phyloP scores from a whole-genome alignment of 176 grass and related monocot species.

The Pharus latifolius region DNA sequence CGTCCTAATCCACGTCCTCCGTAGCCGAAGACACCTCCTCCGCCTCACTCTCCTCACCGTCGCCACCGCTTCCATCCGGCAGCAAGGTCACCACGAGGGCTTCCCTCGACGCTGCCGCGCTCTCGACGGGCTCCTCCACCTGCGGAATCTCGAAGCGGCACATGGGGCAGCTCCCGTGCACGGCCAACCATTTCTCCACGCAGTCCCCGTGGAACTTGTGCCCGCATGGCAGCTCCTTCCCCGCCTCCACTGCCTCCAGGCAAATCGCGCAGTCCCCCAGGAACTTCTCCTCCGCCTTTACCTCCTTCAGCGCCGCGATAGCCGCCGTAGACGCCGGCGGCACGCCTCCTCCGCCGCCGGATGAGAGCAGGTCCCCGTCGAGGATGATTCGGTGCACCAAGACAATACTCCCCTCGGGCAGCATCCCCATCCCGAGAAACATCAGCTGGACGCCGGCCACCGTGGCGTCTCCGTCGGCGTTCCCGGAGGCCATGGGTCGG shows the following conservation, averaged over 20 bases:
- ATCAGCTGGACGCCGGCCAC: no score
- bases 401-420: background rate
- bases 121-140: conserved; percentile 3
- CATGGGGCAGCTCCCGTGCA: conserved; percentile 40
- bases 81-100: no score
- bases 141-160: conserved; percentile 35
- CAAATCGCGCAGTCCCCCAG: conserved; percentile 31
- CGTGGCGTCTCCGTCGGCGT: no score
- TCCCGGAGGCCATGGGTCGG: no score
- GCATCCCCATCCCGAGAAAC: no score
- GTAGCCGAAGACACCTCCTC: background rate
- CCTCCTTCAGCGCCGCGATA: conserved; percentile 24
- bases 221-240: conserved; percentile 48
- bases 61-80: background rate
- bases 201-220: conserved; percentile 40
- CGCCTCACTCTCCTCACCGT: background rate
- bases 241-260: conserved; percentile 15
- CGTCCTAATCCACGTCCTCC: conserved; percentile 12
- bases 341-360: background rate
- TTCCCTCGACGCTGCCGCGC: background rate
- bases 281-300: background rate
- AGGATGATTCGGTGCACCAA: background rate
- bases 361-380: no score
- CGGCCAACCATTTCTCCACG: conserved; percentile 31
- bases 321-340: conserved; percentile 34